A percentile compares a stretch with the other conserved stretches of the same genome.
Evolutionary conservation across 2,329 filamentous ascomycete species (phyloP).

Genomic region (Chrysosporium keratinophilum): DNA sequence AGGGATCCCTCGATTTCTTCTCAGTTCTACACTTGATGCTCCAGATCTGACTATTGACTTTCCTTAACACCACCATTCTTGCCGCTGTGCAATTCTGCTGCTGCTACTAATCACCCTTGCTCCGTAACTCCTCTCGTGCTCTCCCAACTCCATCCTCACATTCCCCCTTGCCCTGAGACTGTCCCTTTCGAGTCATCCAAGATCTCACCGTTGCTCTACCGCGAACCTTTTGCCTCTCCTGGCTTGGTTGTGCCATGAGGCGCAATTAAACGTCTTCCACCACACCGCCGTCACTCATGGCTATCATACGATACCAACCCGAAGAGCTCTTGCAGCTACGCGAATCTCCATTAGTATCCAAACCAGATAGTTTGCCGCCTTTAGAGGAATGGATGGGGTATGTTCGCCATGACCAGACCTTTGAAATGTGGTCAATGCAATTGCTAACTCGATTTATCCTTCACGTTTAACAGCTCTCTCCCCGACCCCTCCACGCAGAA

Average conservation of each 20-base stretch:
- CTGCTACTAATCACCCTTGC: slow-evolving; percentile 7
- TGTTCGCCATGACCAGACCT: slow-evolving; percentile 24
- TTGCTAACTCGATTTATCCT: slow-evolving; percentile 14
- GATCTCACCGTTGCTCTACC: background rate
- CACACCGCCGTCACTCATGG: slow-evolving; percentile 27
- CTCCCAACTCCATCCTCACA: background rate
- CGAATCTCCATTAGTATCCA: slow-evolving; percentile 71
- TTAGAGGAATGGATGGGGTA: slow-evolving; percentile 97
- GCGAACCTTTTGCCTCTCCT: background rate
- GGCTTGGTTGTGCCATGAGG: slow-evolving; percentile 15
- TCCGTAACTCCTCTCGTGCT: slow-evolving; percentile 4
- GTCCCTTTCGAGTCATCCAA: background rate
- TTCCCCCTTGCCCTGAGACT: background rate
- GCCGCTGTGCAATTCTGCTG: background rate
- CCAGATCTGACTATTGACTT: background rate
- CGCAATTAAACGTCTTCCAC: slow-evolving; percentile 18
- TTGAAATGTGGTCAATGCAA: slow-evolving; percentile 9
- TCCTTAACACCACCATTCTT: slow-evolving; percentile 1
- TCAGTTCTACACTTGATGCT: background rate
- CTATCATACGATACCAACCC: slow-evolving; percentile 54
- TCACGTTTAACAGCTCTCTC: slow-evolving; percentile 27
- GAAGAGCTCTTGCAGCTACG: slow-evolving; percentile 66
- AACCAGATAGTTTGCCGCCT: slow-evolving; percentile 67
- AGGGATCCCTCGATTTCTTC: background rate
- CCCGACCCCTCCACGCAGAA: slow-evolving; percentile 34